These are phyloP conservation scores for Trichoderma arundinaceum DNA, from an alignment of 2,329 filamentous ascomycete species.

Conservation along the genomic window DNA sequence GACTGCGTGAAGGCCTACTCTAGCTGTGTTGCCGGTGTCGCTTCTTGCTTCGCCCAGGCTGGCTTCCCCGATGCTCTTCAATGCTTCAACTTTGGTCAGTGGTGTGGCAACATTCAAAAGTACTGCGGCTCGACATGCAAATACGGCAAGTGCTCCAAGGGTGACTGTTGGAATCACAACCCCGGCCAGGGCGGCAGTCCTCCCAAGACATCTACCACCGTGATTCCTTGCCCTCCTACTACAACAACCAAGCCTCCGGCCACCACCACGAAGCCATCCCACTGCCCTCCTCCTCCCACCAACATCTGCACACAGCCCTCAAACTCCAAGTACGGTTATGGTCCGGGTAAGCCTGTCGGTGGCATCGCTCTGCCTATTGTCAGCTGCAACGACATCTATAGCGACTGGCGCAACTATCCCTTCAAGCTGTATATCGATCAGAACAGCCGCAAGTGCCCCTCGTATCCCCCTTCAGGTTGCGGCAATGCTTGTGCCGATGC, in stretches of 20 bases:
- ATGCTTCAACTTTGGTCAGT: slow-evolving; percentile 57
- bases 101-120: slow-evolving; percentile 53
- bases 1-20: slow-evolving; percentile 52
- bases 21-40: slow-evolving; percentile 54
- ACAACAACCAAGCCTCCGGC: slow-evolving; percentile 41
- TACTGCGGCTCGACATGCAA: slow-evolving; percentile 52
- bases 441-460: slow-evolving; percentile 51
- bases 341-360: slow-evolving; percentile 64
- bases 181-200: slow-evolving; percentile 17
- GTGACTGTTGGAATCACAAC: slow-evolving; percentile 50
- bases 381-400: slow-evolving; percentile 58
- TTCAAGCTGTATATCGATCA: slow-evolving; percentile 60
- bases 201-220: slow-evolving; percentile 45
- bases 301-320: slow-evolving; percentile 61
- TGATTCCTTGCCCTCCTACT: slow-evolving; percentile 43
- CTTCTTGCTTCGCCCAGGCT: slow-evolving; percentile 58
- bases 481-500: slow-evolving; percentile 56
- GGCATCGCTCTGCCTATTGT: slow-evolving; percentile 59
- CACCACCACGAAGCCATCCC: slow-evolving; percentile 42
- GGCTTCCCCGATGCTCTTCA: slow-evolving; percentile 56
- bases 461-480: slow-evolving; percentile 49
- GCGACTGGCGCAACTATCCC: slow-evolving; percentile 50
- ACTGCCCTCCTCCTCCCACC: slow-evolving; percentile 54
- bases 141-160: slow-evolving; percentile 49
- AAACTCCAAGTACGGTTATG: slow-evolving; percentile 68